Percentiles rank a stretch among this genome's conserved stretches.
Conservation (phyloP, 2,329 filamentous ascomycete species). For the Venturia pyrina region DNA sequence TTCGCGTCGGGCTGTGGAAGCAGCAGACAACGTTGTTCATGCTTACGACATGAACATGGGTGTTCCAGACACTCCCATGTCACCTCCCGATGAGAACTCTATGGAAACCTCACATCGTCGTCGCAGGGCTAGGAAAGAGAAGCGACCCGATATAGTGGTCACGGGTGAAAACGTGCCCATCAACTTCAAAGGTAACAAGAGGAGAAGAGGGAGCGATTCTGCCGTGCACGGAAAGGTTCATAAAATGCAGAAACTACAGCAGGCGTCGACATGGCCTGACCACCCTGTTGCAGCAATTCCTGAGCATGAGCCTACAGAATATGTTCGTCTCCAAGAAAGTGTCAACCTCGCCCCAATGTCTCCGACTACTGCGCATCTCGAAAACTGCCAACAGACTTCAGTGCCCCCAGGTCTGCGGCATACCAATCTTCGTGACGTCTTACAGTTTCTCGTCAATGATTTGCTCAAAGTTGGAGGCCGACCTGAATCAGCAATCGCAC, state of each 20-base stretch:
- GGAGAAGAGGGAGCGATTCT: constrained; percentile 29
- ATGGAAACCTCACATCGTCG: neutral
- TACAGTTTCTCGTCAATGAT: constrained; percentile 43
- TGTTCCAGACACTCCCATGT: constrained; percentile 51
- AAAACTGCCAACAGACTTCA: constrained; percentile 12
- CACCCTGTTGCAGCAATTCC: neutral
- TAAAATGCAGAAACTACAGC: neutral
- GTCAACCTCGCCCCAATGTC: neutral
- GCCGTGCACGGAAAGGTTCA: neutral
- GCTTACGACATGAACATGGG: constrained; percentile 69
- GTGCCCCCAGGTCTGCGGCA: constrained; percentile 38
- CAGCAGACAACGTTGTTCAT: constrained; percentile 66
- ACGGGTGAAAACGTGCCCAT: constrained; percentile 32
- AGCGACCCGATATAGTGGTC: constrained; percentile 33
- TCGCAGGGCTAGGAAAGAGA: constrained; percentile 18
- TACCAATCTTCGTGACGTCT: constrained; percentile 37
- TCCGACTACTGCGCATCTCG: constrained; percentile 22
- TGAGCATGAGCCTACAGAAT: neutral
- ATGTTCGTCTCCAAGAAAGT: neutral
- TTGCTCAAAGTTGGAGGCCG: constrained; percentile 42
- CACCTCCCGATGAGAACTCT: neutral
- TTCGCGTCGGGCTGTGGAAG: constrained; percentile 60
- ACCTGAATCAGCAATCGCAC: constrained; percentile 40
- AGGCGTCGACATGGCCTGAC: neutral
- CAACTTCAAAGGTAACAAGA: constrained; percentile 32